These are phyloP conservation scores for Aspergillus sp. DNA, from an alignment of 2,329 filamentous ascomycete species.

Conservation along the genomic window DNA sequence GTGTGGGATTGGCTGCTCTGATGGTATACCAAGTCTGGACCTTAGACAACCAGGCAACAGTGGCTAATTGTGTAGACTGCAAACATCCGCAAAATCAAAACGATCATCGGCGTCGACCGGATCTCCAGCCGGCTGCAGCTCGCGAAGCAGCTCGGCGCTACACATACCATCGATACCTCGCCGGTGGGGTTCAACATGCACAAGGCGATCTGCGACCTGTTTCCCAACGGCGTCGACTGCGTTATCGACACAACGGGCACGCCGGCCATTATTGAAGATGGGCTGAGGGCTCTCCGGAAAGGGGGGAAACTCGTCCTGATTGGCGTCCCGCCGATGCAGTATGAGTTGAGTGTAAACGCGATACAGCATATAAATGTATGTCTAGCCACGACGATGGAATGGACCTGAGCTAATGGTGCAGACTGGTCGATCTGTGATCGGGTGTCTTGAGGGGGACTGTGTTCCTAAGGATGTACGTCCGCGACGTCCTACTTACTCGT, in stretches of 20 bases:
- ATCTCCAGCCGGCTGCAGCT: constrained; percentile 34
- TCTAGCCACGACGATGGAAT: background rate
- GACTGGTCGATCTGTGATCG: constrained; percentile 16
- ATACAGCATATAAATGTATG: constrained; percentile 12
- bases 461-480: constrained; percentile 6
- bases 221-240: constrained; percentile 12
- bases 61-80: constrained; percentile 29
- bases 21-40: constrained; percentile 31
- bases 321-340: constrained; percentile 45
- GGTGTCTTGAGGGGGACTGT: constrained; percentile 22
- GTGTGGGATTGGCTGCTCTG: constrained; percentile 48
- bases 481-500: too few species aligned
- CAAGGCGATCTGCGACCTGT: constrained; percentile 5
- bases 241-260: constrained; percentile 24
- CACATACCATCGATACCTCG: constrained; percentile 38
- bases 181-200: constrained; percentile 3
- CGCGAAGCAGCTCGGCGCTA: constrained; percentile 40
- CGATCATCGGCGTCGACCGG: constrained; percentile 41
- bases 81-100: constrained; percentile 40
- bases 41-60: too few species aligned
- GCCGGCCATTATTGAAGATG: constrained; percentile 17
- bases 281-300: constrained; percentile 28
- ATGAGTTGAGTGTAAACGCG: background rate
- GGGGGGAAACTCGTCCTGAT: constrained; percentile 54
- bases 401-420: background rate